Evolutionary conservation across 2,329 filamentous ascomycete genomes (phyloP), one percentile per base, ranked within the genome.

Genomic region (Xylaria sp.): DNA sequence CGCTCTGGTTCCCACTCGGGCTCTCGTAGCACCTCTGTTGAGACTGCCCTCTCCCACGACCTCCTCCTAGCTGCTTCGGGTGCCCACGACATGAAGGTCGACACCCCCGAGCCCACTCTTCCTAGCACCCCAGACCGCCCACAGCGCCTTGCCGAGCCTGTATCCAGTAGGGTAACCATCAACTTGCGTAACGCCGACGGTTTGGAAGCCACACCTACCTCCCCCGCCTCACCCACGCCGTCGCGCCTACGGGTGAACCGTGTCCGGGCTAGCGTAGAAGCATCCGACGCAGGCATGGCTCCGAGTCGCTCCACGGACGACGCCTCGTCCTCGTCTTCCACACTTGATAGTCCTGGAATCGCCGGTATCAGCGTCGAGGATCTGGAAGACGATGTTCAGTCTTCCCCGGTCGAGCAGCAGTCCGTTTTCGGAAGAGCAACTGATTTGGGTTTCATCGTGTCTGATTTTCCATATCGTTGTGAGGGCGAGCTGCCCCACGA

Each of bases 151-250:
- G 69, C 76, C 17, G 80, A 80, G 40, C 79, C 80, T 38, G 79
- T 82, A 37, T 85, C 85, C 2, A 88, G 83, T 73, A 82, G 79
- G 70, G 83, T 88, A 52, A 88, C 86, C 9, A 82, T 89, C 57
- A 88, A 88, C 70, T 76, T 88, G 51, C 83, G 86, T 61, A 82
- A 82, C 68, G 70, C 74, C 63, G 76, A 77, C 15, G 72, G 74
- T 45, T 74, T 78, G 50, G 78, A 80, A 21, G 74, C 75, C 15
- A 77, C 77, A 28, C 75, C 78, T 17, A 79, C 81, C 21, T 81
- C 79, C 3, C 78, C 83, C 3, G 66, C 76, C 12, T 83, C 83
- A 7, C 79, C 79, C 28, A 73, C 73, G 45, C 73, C 73, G 49
- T 66, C 67, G 43, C 67, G 60, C 35, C 52, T 53, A 15, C 63